These are phyloP conservation scores for Kodamaea fungicola DNA, from an alignment of 1,139 yeast species.

Conservation along the genomic window DNA sequence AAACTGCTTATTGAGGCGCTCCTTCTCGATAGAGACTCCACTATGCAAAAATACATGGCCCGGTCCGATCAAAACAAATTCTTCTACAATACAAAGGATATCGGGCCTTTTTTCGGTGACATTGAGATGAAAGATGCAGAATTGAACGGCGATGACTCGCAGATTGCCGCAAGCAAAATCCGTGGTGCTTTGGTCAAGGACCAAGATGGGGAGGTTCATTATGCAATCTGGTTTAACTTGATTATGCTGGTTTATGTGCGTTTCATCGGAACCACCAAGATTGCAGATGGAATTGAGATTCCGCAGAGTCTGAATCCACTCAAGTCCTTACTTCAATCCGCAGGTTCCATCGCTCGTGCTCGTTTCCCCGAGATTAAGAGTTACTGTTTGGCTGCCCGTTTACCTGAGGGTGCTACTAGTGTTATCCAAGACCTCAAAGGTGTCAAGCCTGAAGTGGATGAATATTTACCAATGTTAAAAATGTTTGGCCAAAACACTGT, in stretches of 20 bases:
- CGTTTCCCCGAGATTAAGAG: constrained; percentile 1
- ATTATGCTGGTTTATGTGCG: constrained; percentile 3
- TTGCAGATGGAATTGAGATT: neutral
- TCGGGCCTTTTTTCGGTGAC: neutral
- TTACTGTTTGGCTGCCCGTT: neutral
- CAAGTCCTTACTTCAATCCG: constrained; percentile 1
- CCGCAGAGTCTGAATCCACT: neutral
- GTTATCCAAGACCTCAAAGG: neutral
- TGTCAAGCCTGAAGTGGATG: neutral
- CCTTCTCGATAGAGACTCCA: neutral
- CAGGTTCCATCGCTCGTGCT: constrained; percentile 1
- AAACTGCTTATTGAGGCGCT: neutral
- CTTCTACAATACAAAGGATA: neutral
- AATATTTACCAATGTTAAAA: neutral
- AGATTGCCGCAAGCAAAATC: neutral
- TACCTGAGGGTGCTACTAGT: neutral
- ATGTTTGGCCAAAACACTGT: neutral
- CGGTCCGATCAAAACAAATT: neutral
- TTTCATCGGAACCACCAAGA: constrained; percentile 1
- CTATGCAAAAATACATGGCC: neutral
- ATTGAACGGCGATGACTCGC: neutral
- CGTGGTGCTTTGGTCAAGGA: constrained; percentile 5
- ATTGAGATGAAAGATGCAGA: neutral
- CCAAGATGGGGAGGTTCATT: constrained; percentile 4
- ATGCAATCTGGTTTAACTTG: constrained; percentile 5